Percentiles rank a stretch among this genome's conserved stretches.
These are phyloP conservation scores for Dinochytrium kinnereticum DNA, from an alignment of 371 early-diverging fungal genomes.

Conservation along the genomic window DNA sequence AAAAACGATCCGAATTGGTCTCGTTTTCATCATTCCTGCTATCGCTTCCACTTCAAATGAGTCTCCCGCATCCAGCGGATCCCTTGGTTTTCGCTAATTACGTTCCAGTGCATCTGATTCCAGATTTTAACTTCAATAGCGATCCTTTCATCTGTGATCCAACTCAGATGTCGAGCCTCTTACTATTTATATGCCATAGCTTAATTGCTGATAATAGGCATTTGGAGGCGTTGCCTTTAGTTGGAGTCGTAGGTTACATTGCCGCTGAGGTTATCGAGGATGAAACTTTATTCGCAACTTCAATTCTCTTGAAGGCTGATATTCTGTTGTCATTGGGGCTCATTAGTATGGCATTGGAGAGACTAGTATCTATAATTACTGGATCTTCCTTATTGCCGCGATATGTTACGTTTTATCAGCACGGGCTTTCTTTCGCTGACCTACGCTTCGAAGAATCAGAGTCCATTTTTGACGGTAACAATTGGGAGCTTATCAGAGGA, in stretches of 20 bases:
- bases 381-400: conserved; percentile 19
- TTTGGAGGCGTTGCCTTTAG: neutral
- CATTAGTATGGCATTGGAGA: conserved; percentile 12
- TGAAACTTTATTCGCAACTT: conserved; percentile 1
- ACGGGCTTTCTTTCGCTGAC: neutral
- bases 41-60: neutral
- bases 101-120: conserved; percentile 6
- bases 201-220: neutral
- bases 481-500: conserved; percentile 2
- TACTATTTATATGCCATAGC: conserved; percentile 13
- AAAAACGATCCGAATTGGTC: neutral
- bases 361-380: conserved; percentile 10
- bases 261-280: conserved; percentile 26
- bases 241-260: conserved; percentile 18
- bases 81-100: conserved; percentile 22
- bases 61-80: conserved; percentile 25
- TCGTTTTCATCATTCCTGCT: conserved; percentile 12
- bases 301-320: conserved; percentile 7
- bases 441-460: conserved; percentile 11
- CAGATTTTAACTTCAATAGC: conserved; percentile 3
- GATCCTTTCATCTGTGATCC: conserved; percentile 20
- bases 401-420: neutral
- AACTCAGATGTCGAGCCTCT: conserved; percentile 8
- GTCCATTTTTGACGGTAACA: neutral
- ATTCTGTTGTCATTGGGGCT: conserved; percentile 20